Conservation (phyloP, 2,329 filamentous ascomycete species). For the Hirsutella rhossiliensis region DNA sequence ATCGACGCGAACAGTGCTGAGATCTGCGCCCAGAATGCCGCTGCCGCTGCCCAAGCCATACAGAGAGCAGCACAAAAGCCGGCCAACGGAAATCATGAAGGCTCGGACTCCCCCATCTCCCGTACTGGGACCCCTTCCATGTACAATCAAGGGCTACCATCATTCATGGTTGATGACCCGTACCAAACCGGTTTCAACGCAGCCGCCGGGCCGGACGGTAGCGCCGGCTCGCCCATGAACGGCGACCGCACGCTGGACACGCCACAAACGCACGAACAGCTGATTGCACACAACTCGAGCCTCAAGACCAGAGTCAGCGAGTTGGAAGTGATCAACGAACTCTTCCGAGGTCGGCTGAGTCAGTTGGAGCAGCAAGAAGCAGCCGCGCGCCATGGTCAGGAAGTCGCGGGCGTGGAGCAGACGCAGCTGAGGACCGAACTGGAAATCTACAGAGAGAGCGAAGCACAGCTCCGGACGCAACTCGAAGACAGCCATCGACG, state of each 20-base stretch:
- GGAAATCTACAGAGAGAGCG: constrained; percentile 27
- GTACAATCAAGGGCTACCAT: constrained; percentile 61
- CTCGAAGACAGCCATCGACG: constrained; percentile 67
- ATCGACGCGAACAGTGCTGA: constrained; percentile 48
- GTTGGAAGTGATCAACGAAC: constrained; percentile 84
- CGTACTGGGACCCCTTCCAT: constrained; percentile 68
- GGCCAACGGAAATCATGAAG: constrained; percentile 60
- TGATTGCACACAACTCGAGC: constrained; percentile 68
- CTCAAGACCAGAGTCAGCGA: constrained; percentile 94
- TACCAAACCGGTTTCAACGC: constrained; percentile 41
- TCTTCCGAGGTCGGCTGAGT: constrained; percentile 64
- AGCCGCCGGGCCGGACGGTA: constrained; percentile 34
- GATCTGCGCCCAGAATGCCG: constrained; percentile 36
- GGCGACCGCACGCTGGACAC: constrained; percentile 55
- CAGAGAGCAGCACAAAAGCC: constrained; percentile 59
- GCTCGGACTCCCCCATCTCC: constrained; percentile 66
- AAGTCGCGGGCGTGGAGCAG: constrained; percentile 43
- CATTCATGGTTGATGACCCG: constrained; percentile 66
- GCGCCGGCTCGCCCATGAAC: constrained; percentile 33
- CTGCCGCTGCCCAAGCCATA: constrained; percentile 39
- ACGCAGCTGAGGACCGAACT: constrained; percentile 45
- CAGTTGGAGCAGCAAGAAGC: constrained; percentile 70
- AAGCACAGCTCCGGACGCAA: constrained; percentile 41
- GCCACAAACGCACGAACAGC: constrained; percentile 67
- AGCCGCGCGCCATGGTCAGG: constrained; percentile 48